Evolutionary conservation across 371 early-diverging fungal species (phyloP).

Genomic region (Coemansia sp.): DNA sequence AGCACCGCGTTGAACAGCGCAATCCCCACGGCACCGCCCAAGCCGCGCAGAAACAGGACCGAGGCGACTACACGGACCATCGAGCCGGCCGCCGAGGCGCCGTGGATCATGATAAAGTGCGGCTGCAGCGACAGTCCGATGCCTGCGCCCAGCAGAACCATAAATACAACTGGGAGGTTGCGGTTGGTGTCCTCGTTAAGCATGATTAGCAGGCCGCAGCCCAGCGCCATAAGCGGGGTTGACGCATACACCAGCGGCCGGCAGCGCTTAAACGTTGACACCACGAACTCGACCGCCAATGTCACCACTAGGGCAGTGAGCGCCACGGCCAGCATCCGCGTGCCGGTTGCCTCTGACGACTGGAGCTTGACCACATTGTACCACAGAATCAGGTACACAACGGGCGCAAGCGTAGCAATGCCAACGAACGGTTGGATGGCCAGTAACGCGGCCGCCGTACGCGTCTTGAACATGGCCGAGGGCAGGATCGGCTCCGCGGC

Average conservation of each 20-base stretch:
- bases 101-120: slow-evolving; percentile 57
- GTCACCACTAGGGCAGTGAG: slow-evolving; percentile 14
- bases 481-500: slow-evolving; percentile 66
- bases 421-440: slow-evolving; percentile 35
- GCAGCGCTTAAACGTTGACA: slow-evolving; percentile 3
- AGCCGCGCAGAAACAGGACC: slow-evolving; percentile 51
- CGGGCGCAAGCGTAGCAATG: slow-evolving; percentile 26
- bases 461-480: slow-evolving; percentile 48
- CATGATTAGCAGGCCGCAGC: slow-evolving; percentile 46
- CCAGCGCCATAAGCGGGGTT: slow-evolving; percentile 24
- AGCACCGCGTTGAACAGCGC: slow-evolving; percentile 53
- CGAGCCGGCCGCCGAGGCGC: slow-evolving; percentile 51
- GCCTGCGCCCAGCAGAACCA: slow-evolving; percentile 58
- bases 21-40: slow-evolving; percentile 69
- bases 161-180: slow-evolving; percentile 48
- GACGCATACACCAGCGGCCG: slow-evolving; percentile 12
- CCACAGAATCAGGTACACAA: slow-evolving; percentile 62
- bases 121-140: slow-evolving; percentile 66
- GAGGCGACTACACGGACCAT: slow-evolving; percentile 30
- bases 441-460: slow-evolving; percentile 34
- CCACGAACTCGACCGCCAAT: not conserved
- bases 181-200: slow-evolving; percentile 43
- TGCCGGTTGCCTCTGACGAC: slow-evolving; percentile 55
- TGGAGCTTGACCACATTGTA: slow-evolving; percentile 60
- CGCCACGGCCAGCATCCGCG: slow-evolving; percentile 57